Base-by-base conservation (phyloP, 2,329 filamentous ascomycete genomes). In the Beauveria medogensis region DNA sequence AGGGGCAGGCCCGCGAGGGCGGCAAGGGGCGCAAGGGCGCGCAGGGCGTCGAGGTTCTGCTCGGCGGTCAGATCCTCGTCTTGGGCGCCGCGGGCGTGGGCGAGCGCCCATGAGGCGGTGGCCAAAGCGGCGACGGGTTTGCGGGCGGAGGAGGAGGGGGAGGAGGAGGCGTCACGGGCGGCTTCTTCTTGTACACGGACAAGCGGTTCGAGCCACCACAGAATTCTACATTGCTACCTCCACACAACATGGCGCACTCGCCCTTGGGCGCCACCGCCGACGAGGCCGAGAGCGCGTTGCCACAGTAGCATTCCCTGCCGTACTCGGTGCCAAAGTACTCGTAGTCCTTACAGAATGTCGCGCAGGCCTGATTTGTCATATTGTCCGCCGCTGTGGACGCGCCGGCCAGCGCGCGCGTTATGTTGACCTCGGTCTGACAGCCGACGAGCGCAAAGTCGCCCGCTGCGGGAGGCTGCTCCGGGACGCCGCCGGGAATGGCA, bases 21-120 rank as follows among this genome's bases (percentile, higher is more conserved):
- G 14, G 76, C 76, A 4, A 80, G 68, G 2, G 72, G 69, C 0
- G 77, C 77, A 60, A 87, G 76, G 12, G 69, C 70, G 4, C 69
- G 64, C 41, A 82, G 73, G 12, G 77, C 77, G 1, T 72, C 69
- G 40, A 87, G 71, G 64, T 86, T 85, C 41, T 77, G 73, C 3
- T 79, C 71, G 16, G 80, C 72, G 0, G 75, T 78, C 26, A 87
- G 75, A 8, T 78, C 73, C 30, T 78, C 75, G 60, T 83, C 81
- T 0, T 72, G 65, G 30, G 78, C 63, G 41, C 79, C 79, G 7
- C 75, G 70, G 1, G 73, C 69, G 0, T 75, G 74, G 0, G 81
- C 81, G 28, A 84, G 73, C 22, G 80, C 79, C 69, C 74, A 82
- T 18, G 78, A 81, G 6, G 77, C 79, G 3, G 80, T 82, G 9